Evolutionary conservation across 1,284 basidiomycete genomes (phyloP).

Genomic region (Sporisorium sorghi): DNA sequence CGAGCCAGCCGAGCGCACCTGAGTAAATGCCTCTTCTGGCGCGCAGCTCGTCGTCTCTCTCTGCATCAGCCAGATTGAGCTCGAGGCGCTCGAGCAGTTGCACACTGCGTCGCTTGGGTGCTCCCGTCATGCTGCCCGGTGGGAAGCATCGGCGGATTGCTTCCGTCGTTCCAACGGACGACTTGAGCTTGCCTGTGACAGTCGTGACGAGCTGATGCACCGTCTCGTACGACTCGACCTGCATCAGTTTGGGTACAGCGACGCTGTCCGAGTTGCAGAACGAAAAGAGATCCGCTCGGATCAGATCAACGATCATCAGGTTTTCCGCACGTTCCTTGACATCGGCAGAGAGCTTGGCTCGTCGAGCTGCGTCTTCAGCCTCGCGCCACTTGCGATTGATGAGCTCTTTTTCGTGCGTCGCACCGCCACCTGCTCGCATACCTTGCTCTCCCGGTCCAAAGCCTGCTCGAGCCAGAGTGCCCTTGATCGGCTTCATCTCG

Average conservation of each 20-base stretch:
- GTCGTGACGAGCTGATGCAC: slow-evolving; percentile 97
- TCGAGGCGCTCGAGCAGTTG: slow-evolving; percentile 89
- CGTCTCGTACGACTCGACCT: slow-evolving; percentile 90
- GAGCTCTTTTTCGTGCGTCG: slow-evolving; percentile 28
- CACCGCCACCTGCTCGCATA: slow-evolving; percentile 31
- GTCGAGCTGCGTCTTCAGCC: slow-evolving; percentile 69
- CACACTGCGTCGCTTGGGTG: slow-evolving; percentile 92
- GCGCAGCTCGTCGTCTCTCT: slow-evolving; percentile 27
- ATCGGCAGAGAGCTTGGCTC: slow-evolving; percentile 76
- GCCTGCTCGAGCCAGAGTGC: slow-evolving; percentile 72
- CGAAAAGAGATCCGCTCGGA: slow-evolving; percentile 86
- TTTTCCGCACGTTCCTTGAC: slow-evolving; percentile 96
- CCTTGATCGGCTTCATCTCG: slow-evolving; percentile 95
- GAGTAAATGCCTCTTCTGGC: slow-evolving; percentile 82
- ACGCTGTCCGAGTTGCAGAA: slow-evolving; percentile 80
- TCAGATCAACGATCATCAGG: slow-evolving; percentile 97
- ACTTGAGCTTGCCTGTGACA: slow-evolving; percentile 74
- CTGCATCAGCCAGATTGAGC: slow-evolving; percentile 43
- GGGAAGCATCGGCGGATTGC: slow-evolving; percentile 77
- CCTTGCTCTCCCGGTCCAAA: slow-evolving; percentile 57
- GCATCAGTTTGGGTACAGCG: slow-evolving; percentile 84
- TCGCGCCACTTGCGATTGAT: slow-evolving; percentile 46
- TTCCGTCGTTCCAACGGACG: slow-evolving; percentile 75
- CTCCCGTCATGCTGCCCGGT: slow-evolving; percentile 94
- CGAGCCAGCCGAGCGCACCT: slow-evolving; percentile 86